phyloP scores from a whole-genome alignment of 2,329 filamentous ascomycete species.

The Lojkania enalia region DNA sequence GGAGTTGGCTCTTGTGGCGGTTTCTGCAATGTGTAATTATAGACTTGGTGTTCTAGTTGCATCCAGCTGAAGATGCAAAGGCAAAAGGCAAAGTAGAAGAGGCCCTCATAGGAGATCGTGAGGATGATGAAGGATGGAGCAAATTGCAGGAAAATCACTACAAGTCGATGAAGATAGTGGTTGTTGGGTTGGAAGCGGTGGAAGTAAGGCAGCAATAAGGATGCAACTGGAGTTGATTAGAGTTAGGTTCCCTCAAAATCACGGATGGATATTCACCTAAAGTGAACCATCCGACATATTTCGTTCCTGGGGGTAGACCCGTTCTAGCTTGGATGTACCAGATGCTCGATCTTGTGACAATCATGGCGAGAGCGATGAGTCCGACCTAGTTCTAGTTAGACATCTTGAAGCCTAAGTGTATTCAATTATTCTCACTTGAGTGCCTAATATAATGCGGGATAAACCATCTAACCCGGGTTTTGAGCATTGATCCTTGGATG shows the following conservation, averaged over 20 bases:
- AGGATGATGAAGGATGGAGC: conserved; percentile 93
- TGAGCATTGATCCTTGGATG: conserved; percentile 31
- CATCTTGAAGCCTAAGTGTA: neutral
- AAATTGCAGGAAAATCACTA: conserved; percentile 89
- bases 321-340: conserved; percentile 80
- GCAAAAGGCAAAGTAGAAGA: conserved; percentile 93
- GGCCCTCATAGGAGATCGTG: conserved; percentile 93
- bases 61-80: conserved; percentile 85
- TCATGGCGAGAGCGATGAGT: conserved; percentile 75
- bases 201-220: conserved; percentile 77
- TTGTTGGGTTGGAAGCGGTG: conserved; percentile 79
- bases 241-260: neutral
- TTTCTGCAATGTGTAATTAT: conserved; percentile 47
- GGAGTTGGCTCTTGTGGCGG: conserved; percentile 10
- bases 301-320: conserved; percentile 84
- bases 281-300: conserved; percentile 81
- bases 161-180: conserved; percentile 86
- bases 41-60: conserved; percentile 80
- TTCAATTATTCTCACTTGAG: conserved; percentile 64
- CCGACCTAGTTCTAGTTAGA: conserved; percentile 59
- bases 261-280: conserved; percentile 59
- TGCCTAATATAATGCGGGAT: conserved; percentile 64
- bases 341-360: conserved; percentile 86
- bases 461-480: conserved; percentile 47
- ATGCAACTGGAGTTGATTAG: conserved; percentile 61